Base-by-base conservation (phyloP, 2,329 filamentous ascomycete species). In the Exophiala dermatitidis region DNA sequence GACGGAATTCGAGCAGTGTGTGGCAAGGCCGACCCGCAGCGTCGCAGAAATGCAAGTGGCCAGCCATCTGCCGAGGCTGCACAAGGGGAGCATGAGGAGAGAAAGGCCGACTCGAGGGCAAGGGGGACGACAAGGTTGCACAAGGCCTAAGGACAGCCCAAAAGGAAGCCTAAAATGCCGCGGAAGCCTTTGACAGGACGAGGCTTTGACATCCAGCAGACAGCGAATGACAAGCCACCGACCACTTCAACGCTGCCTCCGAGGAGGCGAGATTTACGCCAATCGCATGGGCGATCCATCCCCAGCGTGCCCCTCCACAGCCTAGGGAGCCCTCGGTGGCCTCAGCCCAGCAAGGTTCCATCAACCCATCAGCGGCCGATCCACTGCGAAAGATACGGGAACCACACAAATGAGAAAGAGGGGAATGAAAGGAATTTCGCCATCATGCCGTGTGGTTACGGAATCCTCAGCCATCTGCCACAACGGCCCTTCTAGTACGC, bases 1-100 rank as follows among this genome's bases (percentile, higher is more conserved):
- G 31, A 19, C 19, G 19, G 43, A 42, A 45, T 53, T 53, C 26
- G 45, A 38, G 38, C 38, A 41, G 38, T 26, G 38, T 41, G 54
- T 53, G 50, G 54, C 54, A 53, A 56, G 49, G 53, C 53, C 53
- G 46, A 31, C 29, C 28, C 31, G 37, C 34, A 34, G n/a, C 12
- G 40, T 29, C 26, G 34, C 40, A 46, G 38, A 33, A 52, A 41
- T 50, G 34, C 50, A 50, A 54, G 34, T 48, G 47, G 54, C 32
- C 48, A 41, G 48, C 29, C 48, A 56, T 59, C 57, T 59, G 53
- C 57, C 57, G 57, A 59, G 57, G 57, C 57, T 59, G 57, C 53
- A 54, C 45, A 52, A 44, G 33, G 28, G 30, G 19, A 19, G 19
- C 19, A 19, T 19, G 19, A 19, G 52, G 48, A 32, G 45, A 34